Conservation (phyloP, 179 eudicot species). For the Carnegiea gigantea region DNA sequence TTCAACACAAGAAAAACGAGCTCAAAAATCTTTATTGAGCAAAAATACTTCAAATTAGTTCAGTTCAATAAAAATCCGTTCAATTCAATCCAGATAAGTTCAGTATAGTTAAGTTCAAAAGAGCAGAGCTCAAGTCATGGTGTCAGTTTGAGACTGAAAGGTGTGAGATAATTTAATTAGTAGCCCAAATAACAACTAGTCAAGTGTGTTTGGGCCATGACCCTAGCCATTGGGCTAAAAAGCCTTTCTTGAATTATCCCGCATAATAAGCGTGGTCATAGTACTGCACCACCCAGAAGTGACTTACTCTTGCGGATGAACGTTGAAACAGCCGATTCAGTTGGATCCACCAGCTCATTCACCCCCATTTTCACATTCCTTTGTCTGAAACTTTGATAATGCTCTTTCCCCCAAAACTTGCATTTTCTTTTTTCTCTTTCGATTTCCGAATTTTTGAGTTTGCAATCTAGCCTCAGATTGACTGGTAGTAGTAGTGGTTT, state of each 20-base stretch:
- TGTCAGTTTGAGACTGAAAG: no score
- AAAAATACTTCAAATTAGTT: no score
- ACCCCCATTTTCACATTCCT: conserved; percentile 2
- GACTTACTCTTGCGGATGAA: not conserved
- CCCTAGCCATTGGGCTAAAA: not conserved
- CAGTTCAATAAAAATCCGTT: no score
- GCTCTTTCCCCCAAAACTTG: not conserved
- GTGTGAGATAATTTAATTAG: no score
- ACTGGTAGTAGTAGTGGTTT: not conserved
- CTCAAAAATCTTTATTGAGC: no score
- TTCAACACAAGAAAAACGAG: no score
- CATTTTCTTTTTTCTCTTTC: not conserved
- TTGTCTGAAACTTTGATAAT: not conserved
- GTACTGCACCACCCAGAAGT: no score
- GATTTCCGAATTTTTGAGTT: not conserved
- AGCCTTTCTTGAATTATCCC: not conserved
- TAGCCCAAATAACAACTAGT: not conserved
- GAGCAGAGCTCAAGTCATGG: no score
- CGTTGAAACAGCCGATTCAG: conserved; percentile 15
- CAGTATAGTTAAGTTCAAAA: no score
- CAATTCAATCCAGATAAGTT: no score
- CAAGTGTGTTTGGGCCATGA: not conserved
- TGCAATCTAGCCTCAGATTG: not conserved
- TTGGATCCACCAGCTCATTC: conserved; percentile 28
- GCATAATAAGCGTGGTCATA: not conserved